phyloP scores from a whole-genome alignment of 164 flowering plant genomes.

The Liquidambar formosana region DNA sequence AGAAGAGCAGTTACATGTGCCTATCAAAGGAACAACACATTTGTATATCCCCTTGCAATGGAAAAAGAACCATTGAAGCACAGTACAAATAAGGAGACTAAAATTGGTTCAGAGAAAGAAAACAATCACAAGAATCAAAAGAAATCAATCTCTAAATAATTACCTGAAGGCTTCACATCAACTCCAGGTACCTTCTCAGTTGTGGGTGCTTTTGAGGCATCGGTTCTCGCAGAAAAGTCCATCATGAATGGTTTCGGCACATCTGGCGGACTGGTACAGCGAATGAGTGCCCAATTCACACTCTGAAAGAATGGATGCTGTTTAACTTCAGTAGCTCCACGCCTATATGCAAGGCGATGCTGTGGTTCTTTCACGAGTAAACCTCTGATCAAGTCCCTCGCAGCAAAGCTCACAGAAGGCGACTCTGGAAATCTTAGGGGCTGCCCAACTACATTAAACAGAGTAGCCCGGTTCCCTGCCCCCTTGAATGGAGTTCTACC shows the following conservation, averaged over 20 bases:
- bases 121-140: constrained; percentile 41
- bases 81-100: constrained; percentile 16
- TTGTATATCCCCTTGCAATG: too few relatives aligned
- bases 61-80: constrained; percentile 27
- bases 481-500: constrained; percentile 95
- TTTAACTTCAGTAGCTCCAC: constrained; percentile 88
- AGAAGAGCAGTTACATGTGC: constrained; percentile 18
- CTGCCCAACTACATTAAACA: constrained; percentile 87
- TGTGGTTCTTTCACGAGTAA: constrained; percentile 90
- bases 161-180: constrained; percentile 78
- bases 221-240: constrained; percentile 22
- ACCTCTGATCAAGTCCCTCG: constrained; percentile 84
- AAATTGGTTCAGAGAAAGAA: constrained; percentile 7
- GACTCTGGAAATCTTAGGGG: constrained; percentile 82
- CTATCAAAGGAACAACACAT: too few relatives aligned
- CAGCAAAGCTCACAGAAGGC: constrained; percentile 87
- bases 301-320: constrained; percentile 92
- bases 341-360: constrained; percentile 82
- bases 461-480: constrained; percentile 71
- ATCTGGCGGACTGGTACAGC: constrained; percentile 84
- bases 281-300: constrained; percentile 88
- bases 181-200: constrained; percentile 40
- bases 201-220: constrained; percentile 24
- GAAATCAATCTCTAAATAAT: constrained; percentile 84
- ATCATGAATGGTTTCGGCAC: constrained; percentile 54